Base-by-base conservation (phyloP, 2,329 filamentous ascomycete genomes). In the Kalaharituber pfeilii region DNA sequence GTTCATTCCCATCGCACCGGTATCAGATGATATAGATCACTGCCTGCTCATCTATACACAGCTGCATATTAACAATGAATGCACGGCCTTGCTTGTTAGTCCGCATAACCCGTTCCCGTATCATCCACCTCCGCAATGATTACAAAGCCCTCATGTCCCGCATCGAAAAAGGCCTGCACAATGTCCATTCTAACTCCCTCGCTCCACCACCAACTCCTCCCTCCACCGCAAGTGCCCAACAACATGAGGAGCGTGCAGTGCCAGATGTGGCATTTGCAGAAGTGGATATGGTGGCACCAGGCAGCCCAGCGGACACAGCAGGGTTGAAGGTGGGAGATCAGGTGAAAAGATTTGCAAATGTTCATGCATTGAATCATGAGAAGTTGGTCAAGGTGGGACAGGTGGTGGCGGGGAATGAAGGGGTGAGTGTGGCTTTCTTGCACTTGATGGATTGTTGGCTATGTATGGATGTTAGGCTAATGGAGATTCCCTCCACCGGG, bases 61-160 rank as follows among this genome's bases (percentile, higher is more conserved):
- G 42, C 25, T 7, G 27, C 13, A 36, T 13, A 5, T 47, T 28
- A 42, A n/a, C 29, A 33, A 42, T 15, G 11, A 29, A 18, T 18
- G 30, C 30, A 9, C 30, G 9, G 30, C 30, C 18, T 42, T 33
- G 22, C 8, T n/a, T 28, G 7, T 18, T 63, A 93, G 86, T 98
- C 66, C 85, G 91, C 58, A 94, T 86, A n/a, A 94, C 88, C 33
- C 77, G 91, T 68, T 78, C 88, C 26, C 81, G 85, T 57, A 94
- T 98, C 62, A 91, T 96, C 62, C 75, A 81, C 62, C 75, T 96
- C 36, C 81, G 84, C 60, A 96, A 95, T 66, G 91, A 98, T 69
- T 89, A 94, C 71, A 95, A 93, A 67, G 79, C 81, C 36, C 71
- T 95, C 44, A 95, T 96, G 87, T 70, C 71, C 55, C 73, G 76